Percentiles rank a stretch among this genome's conserved stretches.
These are phyloP conservation scores for Hericium alpestre DNA, from an alignment of 768 basidiomycete genomes.

Conservation along the genomic window DNA sequence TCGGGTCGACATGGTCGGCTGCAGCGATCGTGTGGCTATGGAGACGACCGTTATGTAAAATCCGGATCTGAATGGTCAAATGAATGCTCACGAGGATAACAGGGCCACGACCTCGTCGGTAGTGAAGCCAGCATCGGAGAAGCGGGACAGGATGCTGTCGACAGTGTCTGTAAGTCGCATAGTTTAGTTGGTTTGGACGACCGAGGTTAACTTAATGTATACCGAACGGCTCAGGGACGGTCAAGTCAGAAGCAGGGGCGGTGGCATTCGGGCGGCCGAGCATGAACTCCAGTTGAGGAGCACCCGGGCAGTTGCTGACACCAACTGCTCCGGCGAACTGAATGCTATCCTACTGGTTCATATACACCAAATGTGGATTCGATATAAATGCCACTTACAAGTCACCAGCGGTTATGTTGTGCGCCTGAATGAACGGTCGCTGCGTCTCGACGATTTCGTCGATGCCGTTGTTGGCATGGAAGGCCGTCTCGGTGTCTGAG, in stretches of 20 bases:
- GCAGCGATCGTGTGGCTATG: slow-evolving; percentile 15
- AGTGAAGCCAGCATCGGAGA: slow-evolving; percentile 25
- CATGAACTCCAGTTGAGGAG: slow-evolving; percentile 22
- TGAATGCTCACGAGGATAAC: slow-evolving; percentile 17
- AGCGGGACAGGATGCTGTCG: slow-evolving; percentile 19
- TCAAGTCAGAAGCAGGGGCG: slow-evolving; percentile 4
- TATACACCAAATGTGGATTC: not conserved
- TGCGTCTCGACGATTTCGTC: slow-evolving; percentile 15
- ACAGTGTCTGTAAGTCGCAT: slow-evolving; percentile 7
- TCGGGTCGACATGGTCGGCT: slow-evolving; percentile 19
- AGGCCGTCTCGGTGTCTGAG: slow-evolving; percentile 8
- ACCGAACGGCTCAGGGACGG: slow-evolving; percentile 26
- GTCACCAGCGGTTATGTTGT: slow-evolving; percentile 34
- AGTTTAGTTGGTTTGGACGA: not conserved
- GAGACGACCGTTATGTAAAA: not conserved
- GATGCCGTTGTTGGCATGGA: slow-evolving; percentile 14
- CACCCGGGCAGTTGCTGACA: slow-evolving; percentile 25
- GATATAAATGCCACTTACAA: slow-evolving; percentile 25
- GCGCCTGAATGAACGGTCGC: slow-evolving; percentile 19
- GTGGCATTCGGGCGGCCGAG: slow-evolving; percentile 23
- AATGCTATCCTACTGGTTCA: slow-evolving; percentile 14
- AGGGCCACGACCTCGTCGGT: slow-evolving; percentile 25
- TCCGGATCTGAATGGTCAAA: not conserved
- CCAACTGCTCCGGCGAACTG: slow-evolving; percentile 25
- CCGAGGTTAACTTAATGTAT: not conserved